Percentiles rank a stretch among this genome's conserved stretches.
Evolutionary conservation across 371 early-diverging fungal genomes (phyloP).

Genomic region (Saksenaea vasiformis): DNA sequence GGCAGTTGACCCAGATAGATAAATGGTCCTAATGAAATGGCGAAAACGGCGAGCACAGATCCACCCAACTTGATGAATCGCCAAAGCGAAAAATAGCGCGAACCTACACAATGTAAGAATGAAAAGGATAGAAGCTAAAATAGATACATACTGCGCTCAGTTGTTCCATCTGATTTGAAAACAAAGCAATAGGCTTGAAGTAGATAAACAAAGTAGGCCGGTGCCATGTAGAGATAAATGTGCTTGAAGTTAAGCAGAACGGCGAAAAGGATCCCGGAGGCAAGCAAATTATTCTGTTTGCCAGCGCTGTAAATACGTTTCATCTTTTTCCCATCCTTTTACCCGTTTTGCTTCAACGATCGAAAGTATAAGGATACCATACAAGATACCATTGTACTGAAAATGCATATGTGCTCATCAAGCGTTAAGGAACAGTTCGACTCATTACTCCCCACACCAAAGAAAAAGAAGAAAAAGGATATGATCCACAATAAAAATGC

Average conservation of each 20-base stretch:
- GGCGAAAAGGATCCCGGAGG: constrained; percentile 85
- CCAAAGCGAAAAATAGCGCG: constrained; percentile 31
- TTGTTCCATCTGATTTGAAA: constrained; percentile 24
- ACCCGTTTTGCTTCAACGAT: constrained; percentile 76
- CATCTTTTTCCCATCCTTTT: not conserved
- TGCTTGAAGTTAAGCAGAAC: constrained; percentile 94
- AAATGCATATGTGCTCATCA: constrained; percentile 79
- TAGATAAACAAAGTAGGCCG: constrained; percentile 91
- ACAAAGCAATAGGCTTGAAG: constrained; percentile 82
- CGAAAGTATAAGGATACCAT: constrained; percentile 85
- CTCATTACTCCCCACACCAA: not conserved
- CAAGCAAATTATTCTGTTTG: constrained; percentile 57
- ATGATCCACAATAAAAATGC: constrained; percentile 85
- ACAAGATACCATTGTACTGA: constrained; percentile 96
- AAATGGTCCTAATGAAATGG: constrained; percentile 86
- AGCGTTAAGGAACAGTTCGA: not conserved
- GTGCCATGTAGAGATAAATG: constrained; percentile 93
- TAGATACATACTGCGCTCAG: not conserved
- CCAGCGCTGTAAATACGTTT: not conserved
- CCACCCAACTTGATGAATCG: constrained; percentile 66
- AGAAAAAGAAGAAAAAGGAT: constrained; percentile 36
- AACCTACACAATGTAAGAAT: not conserved
- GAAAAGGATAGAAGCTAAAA: not conserved
- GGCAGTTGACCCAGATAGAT: constrained; percentile 63
- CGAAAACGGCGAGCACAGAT: constrained; percentile 70